These are phyloP conservation scores for Leptomonas pyrrhocoris DNA, from an alignment of 208 protist genomes.

Conservation along the genomic window DNA sequence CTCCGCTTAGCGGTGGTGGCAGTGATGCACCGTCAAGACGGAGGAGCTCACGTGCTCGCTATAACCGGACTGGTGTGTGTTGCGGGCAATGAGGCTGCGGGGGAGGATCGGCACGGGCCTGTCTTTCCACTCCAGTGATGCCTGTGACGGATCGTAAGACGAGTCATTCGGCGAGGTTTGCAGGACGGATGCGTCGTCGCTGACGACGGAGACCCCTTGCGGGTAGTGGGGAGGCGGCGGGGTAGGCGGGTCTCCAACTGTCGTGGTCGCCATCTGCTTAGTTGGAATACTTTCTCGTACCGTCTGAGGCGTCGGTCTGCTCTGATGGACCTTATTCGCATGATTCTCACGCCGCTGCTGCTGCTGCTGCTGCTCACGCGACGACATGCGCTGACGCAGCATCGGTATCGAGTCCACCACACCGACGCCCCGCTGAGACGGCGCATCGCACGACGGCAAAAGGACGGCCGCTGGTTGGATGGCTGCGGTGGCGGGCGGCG, in stretches of 20 bases:
- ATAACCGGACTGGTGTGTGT: not conserved
- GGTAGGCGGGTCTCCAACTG: not conserved
- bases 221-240: not conserved
- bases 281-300: not conserved
- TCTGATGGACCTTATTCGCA: not conserved
- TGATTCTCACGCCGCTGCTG: not conserved
- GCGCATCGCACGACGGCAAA: not conserved
- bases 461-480: not conserved
- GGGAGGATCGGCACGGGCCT: slow-evolving; percentile 11
- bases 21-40: not conserved
- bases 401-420: not conserved
- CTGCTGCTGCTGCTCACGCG: not conserved
- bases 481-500: not conserved
- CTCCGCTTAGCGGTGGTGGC: not conserved
- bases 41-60: not conserved
- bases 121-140: slow-evolving; percentile 14
- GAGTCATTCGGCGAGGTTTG: slow-evolving; percentile 15
- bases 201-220: not conserved
- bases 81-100: slow-evolving; percentile 4
- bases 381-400: slow-evolving; percentile 9
- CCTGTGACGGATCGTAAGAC: slow-evolving; percentile 9
- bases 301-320: too few species aligned
- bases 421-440: not conserved
- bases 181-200: slow-evolving; percentile 7
- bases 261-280: not conserved